phyloP scores from a whole-genome alignment of 2,329 filamentous ascomycete genomes.

The Pseudocercospora musae region DNA sequence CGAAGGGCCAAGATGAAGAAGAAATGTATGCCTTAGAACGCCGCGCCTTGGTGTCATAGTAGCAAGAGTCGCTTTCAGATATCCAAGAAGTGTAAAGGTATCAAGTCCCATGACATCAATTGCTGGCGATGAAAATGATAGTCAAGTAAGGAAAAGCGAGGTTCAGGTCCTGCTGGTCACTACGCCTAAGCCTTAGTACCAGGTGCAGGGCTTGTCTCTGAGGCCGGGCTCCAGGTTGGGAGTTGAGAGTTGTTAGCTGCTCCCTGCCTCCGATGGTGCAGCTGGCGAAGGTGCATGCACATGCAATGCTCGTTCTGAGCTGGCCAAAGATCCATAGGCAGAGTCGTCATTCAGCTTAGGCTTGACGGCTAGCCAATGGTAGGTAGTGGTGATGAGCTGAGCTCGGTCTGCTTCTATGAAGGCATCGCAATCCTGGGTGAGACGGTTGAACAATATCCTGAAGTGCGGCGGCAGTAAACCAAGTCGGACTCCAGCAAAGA shows the following conservation, averaged over 20 bases:
- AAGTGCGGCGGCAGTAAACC: constrained; percentile 29
- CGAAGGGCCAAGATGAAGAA: neutral
- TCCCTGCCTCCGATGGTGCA: neutral
- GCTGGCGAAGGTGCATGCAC: neutral
- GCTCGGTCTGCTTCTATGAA: constrained; percentile 30
- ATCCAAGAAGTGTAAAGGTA: neutral
- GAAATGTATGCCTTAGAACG: neutral
- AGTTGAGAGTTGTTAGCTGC: neutral
- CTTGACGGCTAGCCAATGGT: constrained; percentile 32
- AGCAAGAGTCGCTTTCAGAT: neutral
- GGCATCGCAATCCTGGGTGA: constrained; percentile 29
- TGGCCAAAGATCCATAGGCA: constrained; percentile 12
- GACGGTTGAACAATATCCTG: constrained; percentile 28
- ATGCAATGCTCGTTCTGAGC: constrained; percentile 3
- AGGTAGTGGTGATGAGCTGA: constrained; percentile 29
- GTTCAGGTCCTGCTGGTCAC: no score
- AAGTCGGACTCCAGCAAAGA: constrained; percentile 23
- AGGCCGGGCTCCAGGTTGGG: neutral
- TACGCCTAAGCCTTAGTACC: no score
- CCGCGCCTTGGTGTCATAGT: neutral
- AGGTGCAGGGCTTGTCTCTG: no score
- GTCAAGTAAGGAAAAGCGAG: neutral
- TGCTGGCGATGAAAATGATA: neutral
- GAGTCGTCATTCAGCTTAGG: constrained; percentile 12
- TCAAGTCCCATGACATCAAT: neutral